Base-by-base conservation (phyloP, 2,329 filamentous ascomycete genomes). In the Colletotrichum ledebouriae region DNA sequence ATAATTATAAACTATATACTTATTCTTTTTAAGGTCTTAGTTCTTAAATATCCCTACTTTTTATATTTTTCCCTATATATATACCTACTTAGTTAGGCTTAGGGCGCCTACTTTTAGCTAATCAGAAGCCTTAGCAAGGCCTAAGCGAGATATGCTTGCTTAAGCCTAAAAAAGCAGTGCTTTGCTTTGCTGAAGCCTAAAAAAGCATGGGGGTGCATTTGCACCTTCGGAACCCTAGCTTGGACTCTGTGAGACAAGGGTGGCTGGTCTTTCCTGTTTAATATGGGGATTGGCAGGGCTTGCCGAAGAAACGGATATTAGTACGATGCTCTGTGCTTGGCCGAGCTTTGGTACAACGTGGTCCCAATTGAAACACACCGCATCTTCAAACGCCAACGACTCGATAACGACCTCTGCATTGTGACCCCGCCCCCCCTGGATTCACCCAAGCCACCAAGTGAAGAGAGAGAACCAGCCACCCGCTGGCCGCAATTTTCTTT, bases 281-380 rank as follows among this genome's bases (percentile, higher is more conserved):
- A 55, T 39, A 41, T 44, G 61, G 63, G 42, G 55, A 66, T 39
- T 42, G 56, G 66, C 42, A 69, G 49, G 62, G 44, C 56, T 58
- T 60, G 52, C 66, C 66, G 66, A 69, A 33, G 57, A 25, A 34
- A 20, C 58, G 58, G 58, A 60, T 39, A 69, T 69, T 65, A 47
- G 47, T 2, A 59, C 60, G 29, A 39, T 33, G 29, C 47, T 53
- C 59, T 52, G 52, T 58, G 53, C 61, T 58, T 25, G 11, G 53
- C 34, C 15, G 29, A 58, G 52, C 57, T 46, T 47, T 64, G 60
- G 25, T 41, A 65, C 66, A 67, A 63, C 59, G 66, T 69, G 66
- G 61, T 69, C 66, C 61, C 62, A 69, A 69, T 47, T 44, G 34
- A 69, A 44, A 66, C 61, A 69, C 61, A 69, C 66, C 55, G 66